A percentile compares a stretch with the other conserved stretches of the same genome.
These are phyloP conservation scores for Hanseniaspora thailandica DNA, from an alignment of 805 yeast species.

Conservation along the genomic window DNA sequence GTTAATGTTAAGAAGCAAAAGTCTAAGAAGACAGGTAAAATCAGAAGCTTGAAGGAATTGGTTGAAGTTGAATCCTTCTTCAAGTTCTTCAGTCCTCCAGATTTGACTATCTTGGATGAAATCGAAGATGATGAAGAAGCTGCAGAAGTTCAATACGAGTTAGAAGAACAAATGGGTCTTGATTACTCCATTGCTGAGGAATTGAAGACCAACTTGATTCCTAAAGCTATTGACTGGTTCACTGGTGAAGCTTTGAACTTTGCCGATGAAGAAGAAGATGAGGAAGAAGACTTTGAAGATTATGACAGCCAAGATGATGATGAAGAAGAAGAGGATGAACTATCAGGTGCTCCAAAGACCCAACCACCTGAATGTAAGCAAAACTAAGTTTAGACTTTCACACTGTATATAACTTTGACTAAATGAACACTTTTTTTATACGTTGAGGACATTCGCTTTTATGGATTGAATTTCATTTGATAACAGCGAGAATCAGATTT, in stretches of 20 bases:
- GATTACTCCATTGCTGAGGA: slow-evolving; percentile 96
- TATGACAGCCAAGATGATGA: slow-evolving; percentile 32
- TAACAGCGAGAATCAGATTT: background rate
- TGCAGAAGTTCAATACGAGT: slow-evolving; percentile 44
- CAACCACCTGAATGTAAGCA: slow-evolving; percentile 73
- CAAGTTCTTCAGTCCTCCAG: slow-evolving; percentile 91
- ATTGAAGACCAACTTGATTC: slow-evolving; percentile 86
- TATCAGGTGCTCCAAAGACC: slow-evolving; percentile 33
- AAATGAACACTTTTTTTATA: too few relatives aligned
- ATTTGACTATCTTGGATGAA: slow-evolving; percentile 37
- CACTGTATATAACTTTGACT: background rate
- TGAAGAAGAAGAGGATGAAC: slow-evolving; percentile 31
- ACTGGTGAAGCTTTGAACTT: slow-evolving; percentile 91
- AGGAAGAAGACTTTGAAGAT: slow-evolving; percentile 51
- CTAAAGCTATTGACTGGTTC: slow-evolving; percentile 97
- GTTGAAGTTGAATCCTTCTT: slow-evolving; percentile 93
- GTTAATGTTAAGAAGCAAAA: slow-evolving; percentile 95
- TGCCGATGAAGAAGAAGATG: slow-evolving; percentile 48
- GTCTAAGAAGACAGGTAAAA: slow-evolving; percentile 90
- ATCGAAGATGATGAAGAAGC: slow-evolving; percentile 27
- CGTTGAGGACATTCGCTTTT: background rate
- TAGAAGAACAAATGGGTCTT: slow-evolving; percentile 56
- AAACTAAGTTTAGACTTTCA: slow-evolving; percentile 29
- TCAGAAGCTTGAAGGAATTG: slow-evolving; percentile 86
- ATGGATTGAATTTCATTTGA: too few relatives aligned